Evolutionary conservation across 805 yeast genomes (phyloP), one percentile per base, ranked within the genome.

Genomic region (Metschnikowia similis): DNA sequence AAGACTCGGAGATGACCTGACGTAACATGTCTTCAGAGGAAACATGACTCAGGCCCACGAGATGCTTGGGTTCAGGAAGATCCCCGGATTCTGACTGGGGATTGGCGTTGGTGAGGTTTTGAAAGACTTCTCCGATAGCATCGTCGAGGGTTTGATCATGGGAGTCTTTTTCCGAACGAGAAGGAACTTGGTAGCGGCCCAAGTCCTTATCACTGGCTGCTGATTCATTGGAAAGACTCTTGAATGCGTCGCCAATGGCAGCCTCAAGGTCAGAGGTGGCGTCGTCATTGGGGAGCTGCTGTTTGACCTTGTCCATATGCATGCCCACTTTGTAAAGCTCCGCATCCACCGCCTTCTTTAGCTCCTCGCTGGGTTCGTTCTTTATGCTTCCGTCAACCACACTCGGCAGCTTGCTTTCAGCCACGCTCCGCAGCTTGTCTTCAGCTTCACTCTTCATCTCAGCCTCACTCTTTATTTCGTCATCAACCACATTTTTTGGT

Each of bases 211-310:
- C n/a, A 6, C 13, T 21, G 8, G 21, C 21, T 11, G 14, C 21
- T 7, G 42, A 7, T 8, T 41, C 30, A 11, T 36, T 47, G 10
- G 50, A 41, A 21, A 54, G 48, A 16, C 47, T 45, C 26, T 49
- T 50, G 50, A 67, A 64, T 3, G 67, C 72, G 44, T 64, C 56
- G 5, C 70, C 72, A 26, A 67, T 67, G 17, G 67, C 70, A 29
- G 56, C 62, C 11, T 48, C 54, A 13, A 47, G 44, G 9, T 47
- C 53, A 7, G 47, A 37, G 7, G 48, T 50, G 17, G 44, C 39
- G 9, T 26, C 29, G 38, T 35, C 38, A 9, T 31, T 31, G 34
- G 2, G n/a, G 34, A 32, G 16, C n/a, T n/a, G 16, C 13, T n/a
- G 35, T 16, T 13, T 17, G 11, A 8, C 39, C 2, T 27, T 38